Evolutionary conservation across 73 alveolate genomes (phyloP), one percentile per base, ranked within the genome.

Genomic region (Tetrahymena borealis): DNA sequence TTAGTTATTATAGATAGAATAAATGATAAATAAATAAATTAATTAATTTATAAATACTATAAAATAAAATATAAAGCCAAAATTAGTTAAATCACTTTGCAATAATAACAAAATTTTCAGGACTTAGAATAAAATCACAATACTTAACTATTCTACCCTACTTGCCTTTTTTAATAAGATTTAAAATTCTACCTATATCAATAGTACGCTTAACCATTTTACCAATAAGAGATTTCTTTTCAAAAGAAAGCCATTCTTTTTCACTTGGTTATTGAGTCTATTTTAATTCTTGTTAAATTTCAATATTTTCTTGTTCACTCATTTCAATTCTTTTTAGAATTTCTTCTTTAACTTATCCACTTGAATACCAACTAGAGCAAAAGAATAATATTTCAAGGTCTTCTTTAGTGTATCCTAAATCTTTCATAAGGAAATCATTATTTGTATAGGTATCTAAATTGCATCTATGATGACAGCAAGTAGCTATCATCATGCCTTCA

Each of bases 391-490:
- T 79, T 31, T 93, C 91, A 35, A 39, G 78, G 10, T 79, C 40
- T 12, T 91, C 32, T 32, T 39, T 94, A 9, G 85, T 91, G 18
- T 78, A 78, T n/a, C 79, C 91, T 16, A 91, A 32, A 8, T 33
- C 43, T 12, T 90, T 41, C 90, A 91, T 39, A 32, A 91, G 90
- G n/a, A 93, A n/a, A 31, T 28, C 78, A 33, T 32, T 15, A 42
- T 96, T 96, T 13, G 94, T 97, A 94, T 96, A 97, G 0, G 98
- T 96, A 24, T 92, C 93, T 6, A 39, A 39, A 94, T 94, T 97
- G 90, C 99, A 98, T 35, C 96, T 96, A 93, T 98, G 99, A 94
- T 98, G 99, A 91, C 99, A 98, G 93, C 99, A 98, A 24, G 99
- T 98, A 5, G 99, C 99, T 90, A 98, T 98, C 33, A 95, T 94